Evolutionary conservation across 768 basidiomycete genomes (phyloP), one percentile per base, ranked within the genome.

Genomic region (Naganishia friedmannii): DNA sequence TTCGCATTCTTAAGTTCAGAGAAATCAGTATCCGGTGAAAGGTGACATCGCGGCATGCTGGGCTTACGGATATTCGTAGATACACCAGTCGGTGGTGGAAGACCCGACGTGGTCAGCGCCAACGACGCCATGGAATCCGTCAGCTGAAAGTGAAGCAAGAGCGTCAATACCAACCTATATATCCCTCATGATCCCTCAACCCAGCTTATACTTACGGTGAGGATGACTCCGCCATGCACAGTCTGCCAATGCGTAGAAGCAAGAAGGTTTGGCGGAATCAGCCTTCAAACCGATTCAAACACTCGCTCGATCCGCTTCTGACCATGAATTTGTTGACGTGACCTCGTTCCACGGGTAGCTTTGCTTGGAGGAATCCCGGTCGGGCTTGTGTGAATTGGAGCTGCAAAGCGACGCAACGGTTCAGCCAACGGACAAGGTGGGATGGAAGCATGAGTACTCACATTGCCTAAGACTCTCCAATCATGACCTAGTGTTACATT

Each of bases 101-200:
- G 74, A 42, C 80, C 80, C 0, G 73, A 68, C 0, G 80, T 78
- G 5, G 77, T 77, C 17, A 81, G 66, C 0, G 77, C 72, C 12
- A 81, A 72, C 29, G 80, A 78, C 13, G 77, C 78, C 37, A 81
- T 71, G 0, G 78, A 78, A 57, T 81, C 80, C 39, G 80, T 78
- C 7, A 80, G 66, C 79, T 80, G 53, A 8, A 28, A 31, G 21
- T 10, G 31, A 23, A 55, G 39, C 19, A 28, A 45, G 23, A 39
- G 42, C 15, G 15, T 34, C 19, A 17, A 3, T 26, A 42, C 31
- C 7, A 48, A 37, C 9, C 48, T 51, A 8, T 42, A 15, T 51
- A 8, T 42, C 2, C 42, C 9, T 23, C 12, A 21, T n/a, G 48
- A n/a, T 51, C 6, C 3, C n/a, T n/a, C 3, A 51, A 51, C 12